These are phyloP conservation scores for Monilinia fructigena DNA, from an alignment of 2,329 filamentous ascomycete species.

Conservation along the genomic window DNA sequence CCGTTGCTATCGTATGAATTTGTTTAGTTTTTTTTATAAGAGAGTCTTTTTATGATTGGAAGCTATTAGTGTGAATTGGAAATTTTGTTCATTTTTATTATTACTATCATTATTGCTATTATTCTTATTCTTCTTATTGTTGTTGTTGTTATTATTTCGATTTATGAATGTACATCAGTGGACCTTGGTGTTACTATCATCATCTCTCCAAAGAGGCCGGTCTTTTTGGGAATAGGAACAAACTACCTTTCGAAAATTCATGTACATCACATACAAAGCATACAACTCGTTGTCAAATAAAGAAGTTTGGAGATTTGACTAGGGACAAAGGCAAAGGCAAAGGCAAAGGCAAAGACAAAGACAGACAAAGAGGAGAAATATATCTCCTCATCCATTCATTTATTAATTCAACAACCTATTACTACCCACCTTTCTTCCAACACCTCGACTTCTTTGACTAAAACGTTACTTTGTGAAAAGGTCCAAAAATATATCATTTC, in stretches of 20 bases:
- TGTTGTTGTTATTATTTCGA: neutral
- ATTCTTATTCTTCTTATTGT: no score
- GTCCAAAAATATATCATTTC: neutral
- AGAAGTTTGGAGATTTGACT: neutral
- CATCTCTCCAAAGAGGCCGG: neutral
- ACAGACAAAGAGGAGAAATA: constrained; percentile 1
- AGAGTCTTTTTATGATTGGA: neutral
- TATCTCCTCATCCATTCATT: constrained; percentile 1
- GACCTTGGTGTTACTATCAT: neutral
- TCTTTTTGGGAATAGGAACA: neutral
- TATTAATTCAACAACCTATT: neutral
- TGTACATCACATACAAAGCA: neutral
- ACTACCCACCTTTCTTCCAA: neutral
- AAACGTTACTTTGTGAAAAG: neutral
- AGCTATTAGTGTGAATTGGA: neutral
- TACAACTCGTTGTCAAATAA: neutral
- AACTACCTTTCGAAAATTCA: neutral
- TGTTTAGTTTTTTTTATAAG: neutral
- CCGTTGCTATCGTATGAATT: neutral
- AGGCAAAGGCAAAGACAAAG: neutral
- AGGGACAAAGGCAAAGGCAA: no score
- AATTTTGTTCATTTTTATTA: neutral
- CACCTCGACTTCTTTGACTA: neutral
- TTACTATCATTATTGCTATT: no score
- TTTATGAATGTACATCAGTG: neutral